Evolutionary conservation across 208 protist species (phyloP).

Genomic region (Polymyxa betae): DNA sequence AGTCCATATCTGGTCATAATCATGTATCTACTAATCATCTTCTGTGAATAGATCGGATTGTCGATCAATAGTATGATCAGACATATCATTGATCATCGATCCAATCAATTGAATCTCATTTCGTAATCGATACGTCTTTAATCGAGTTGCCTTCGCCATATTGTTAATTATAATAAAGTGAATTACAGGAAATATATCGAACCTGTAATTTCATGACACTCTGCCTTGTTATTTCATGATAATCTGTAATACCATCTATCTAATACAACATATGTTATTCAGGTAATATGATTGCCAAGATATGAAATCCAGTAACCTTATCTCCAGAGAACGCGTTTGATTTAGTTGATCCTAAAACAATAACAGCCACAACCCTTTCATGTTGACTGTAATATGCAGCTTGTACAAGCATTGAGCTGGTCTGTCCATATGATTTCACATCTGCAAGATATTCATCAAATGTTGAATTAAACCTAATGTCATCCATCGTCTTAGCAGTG

Average conservation of each 20-base stretch:
- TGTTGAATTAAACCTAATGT: conserved; percentile 16
- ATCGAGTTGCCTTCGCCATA: neutral
- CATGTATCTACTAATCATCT: too few species aligned
- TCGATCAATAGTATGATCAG: neutral
- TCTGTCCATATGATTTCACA: conserved; percentile 6
- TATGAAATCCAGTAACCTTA: neutral
- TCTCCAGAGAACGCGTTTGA: conserved; percentile 3
- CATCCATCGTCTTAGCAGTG: neutral
- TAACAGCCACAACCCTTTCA: neutral
- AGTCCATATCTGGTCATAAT: too few species aligned
- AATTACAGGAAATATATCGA: neutral
- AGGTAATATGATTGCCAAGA: neutral
- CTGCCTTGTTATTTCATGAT: neutral
- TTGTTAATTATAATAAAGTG: neutral
- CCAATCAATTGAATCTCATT: neutral
- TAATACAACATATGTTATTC: neutral
- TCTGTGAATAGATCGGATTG: neutral
- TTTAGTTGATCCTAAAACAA: neutral
- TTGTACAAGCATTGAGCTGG: neutral
- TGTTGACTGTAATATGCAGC: neutral
- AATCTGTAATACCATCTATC: neutral
- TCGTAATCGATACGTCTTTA: conserved; percentile 5
- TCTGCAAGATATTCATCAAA: conserved; percentile 51
- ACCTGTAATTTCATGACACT: conserved; percentile 20
- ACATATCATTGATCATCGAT: neutral